Evolutionary conservation across 1,284 basidiomycete species (phyloP).

Genomic region (Neolentinus lepideus): DNA sequence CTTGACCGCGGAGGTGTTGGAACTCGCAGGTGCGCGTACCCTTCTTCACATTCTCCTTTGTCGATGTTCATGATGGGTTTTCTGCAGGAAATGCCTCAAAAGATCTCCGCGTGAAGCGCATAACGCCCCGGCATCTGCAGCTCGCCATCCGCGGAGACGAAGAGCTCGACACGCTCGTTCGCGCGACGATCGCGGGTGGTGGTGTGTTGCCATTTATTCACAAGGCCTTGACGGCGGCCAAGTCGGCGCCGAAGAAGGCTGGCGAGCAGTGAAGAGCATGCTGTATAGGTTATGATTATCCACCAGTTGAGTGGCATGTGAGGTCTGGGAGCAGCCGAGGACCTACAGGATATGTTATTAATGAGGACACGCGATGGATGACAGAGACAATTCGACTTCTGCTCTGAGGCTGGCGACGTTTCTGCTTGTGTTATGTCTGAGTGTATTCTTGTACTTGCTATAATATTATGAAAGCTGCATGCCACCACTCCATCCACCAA

Average conservation of each 20-base stretch:
- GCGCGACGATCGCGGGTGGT: conserved; percentile 49
- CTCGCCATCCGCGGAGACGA: conserved; percentile 96
- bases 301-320: too few species aligned
- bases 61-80: background rate
- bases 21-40: conserved; percentile 64
- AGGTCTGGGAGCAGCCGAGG: too few species aligned
- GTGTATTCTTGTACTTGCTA: background rate
- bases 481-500: too few species aligned
- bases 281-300: too few species aligned
- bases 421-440: background rate
- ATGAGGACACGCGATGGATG: background rate
- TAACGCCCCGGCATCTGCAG: conserved; percentile 91
- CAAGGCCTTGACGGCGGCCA: conserved; percentile 62
- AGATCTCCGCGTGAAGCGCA: conserved; percentile 93
- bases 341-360: too few species aligned
- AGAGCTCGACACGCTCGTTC: conserved; percentile 77
- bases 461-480: background rate
- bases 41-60: background rate
- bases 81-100: conserved; percentile 90
- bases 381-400: too few species aligned
- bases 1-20: conserved; percentile 85
- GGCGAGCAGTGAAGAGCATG: conserved; percentile 11
- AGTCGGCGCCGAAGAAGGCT: conserved; percentile 17
- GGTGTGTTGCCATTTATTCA: conserved; percentile 96
- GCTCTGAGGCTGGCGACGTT: background rate